These are phyloP conservation scores for Casaregolazyma lundiana DNA, from an alignment of 1,139 yeast genomes.

Conservation along the genomic window DNA sequence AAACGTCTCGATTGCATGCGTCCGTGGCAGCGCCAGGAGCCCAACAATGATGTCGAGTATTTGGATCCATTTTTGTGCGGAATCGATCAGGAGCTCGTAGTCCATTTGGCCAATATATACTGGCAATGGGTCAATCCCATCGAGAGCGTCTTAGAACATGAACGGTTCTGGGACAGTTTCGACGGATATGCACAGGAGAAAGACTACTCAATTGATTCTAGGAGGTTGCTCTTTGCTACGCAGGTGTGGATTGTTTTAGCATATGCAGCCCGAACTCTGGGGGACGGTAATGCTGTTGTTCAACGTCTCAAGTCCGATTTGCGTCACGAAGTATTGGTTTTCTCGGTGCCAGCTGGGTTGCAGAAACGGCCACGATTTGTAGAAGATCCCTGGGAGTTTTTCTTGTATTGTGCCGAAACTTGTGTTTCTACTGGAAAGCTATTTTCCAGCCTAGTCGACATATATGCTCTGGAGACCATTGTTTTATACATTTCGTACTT, in stretches of 20 bases:
- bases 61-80: slow-evolving; percentile 16
- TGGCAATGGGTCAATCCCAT: slow-evolving; percentile 17
- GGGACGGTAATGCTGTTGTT: slow-evolving; percentile 10
- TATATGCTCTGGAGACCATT: slow-evolving; percentile 14
- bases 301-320: slow-evolving; percentile 12
- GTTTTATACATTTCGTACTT: slow-evolving; percentile 15
- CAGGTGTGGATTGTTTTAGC: slow-evolving; percentile 15
- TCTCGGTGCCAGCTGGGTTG: slow-evolving; percentile 11
- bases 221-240: background rate
- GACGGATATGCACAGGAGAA: slow-evolving; percentile 9
- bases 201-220: background rate
- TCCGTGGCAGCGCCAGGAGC: slow-evolving; percentile 17
- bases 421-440: slow-evolving; percentile 13
- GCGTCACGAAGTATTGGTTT: slow-evolving; percentile 10
- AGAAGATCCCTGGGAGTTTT: slow-evolving; percentile 19
- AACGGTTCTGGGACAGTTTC: slow-evolving; percentile 12
- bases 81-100: slow-evolving; percentile 12
- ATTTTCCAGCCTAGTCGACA: slow-evolving; percentile 12
- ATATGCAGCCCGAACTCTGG: slow-evolving; percentile 14
- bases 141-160: slow-evolving; percentile 14
- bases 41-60: background rate
- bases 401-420: slow-evolving; percentile 17
- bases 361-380: slow-evolving; percentile 15
- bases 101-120: slow-evolving; percentile 12
- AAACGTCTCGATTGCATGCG: slow-evolving; percentile 15